Evolutionary conservation across 2,329 filamentous ascomycete species (phyloP).

Genomic region (Colletotrichum paranaense): DNA sequence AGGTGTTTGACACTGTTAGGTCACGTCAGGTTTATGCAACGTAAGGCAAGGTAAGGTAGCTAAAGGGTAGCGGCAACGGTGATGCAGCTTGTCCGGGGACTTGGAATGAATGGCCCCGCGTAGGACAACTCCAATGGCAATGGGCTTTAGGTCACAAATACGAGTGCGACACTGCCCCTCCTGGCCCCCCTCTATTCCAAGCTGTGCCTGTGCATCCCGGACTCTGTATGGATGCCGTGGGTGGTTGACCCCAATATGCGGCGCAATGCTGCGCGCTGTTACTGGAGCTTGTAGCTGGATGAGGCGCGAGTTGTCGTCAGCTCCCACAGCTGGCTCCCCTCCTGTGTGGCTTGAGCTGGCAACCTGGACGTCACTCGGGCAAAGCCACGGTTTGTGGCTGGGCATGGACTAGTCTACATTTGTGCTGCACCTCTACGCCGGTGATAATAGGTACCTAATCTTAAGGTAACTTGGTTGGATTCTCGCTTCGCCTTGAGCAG

Average conservation of each 20-base stretch:
- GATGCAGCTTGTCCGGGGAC: background rate
- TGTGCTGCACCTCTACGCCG: no score
- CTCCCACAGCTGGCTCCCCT: background rate
- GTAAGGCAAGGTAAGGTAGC: background rate
- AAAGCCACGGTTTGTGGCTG: background rate
- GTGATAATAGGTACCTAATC: no score
- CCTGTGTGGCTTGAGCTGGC: background rate
- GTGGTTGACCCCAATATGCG: background rate
- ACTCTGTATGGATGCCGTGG: background rate
- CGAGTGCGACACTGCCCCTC: conserved; percentile 28
- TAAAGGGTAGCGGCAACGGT: background rate
- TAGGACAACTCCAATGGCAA: background rate
- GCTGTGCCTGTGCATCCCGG: background rate
- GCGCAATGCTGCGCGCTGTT: conserved; percentile 8
- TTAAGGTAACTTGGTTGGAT: no score
- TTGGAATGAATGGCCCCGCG: conserved; percentile 12
- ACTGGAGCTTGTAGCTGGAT: conserved; percentile 22
- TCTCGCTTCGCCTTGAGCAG: conserved; percentile 2
- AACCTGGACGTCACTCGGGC: background rate
- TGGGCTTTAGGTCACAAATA: background rate
- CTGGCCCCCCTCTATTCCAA: background rate
- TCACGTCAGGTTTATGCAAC: background rate
- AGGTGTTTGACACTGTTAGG: background rate
- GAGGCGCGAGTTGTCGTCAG: conserved; percentile 32
- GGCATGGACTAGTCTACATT: background rate